Percentiles rank a stretch among this genome's conserved stretches.
phyloP scores from a whole-genome alignment of 257 asterid species.

The Nemophila menziesii region DNA sequence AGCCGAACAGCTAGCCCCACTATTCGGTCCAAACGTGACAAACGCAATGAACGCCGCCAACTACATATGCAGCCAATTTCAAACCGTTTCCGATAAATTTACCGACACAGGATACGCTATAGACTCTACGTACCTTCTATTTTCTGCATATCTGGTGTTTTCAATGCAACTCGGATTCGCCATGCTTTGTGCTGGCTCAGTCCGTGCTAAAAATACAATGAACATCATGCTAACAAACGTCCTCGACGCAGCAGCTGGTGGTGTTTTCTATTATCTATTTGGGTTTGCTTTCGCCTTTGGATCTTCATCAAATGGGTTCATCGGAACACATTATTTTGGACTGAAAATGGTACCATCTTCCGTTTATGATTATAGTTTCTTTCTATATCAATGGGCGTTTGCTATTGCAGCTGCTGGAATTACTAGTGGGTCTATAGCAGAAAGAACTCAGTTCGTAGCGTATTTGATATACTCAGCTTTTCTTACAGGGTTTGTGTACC shows the following conservation, averaged over 20 bases:
- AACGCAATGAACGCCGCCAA: slow-evolving; percentile 43
- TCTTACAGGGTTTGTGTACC: slow-evolving; percentile 79
- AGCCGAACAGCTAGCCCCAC: slow-evolving; percentile 34
- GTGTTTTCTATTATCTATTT: slow-evolving; percentile 68
- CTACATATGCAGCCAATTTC: slow-evolving; percentile 57
- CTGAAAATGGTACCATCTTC: slow-evolving; percentile 37
- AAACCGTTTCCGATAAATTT: slow-evolving; percentile 31
- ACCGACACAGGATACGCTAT: slow-evolving; percentile 50
- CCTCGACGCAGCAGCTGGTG: slow-evolving; percentile 92
- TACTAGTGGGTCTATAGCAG: slow-evolving; percentile 89
- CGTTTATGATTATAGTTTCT: slow-evolving; percentile 39
- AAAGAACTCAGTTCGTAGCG: slow-evolving; percentile 75
- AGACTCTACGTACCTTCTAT: slow-evolving; percentile 76
- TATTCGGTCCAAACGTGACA: slow-evolving; percentile 63
- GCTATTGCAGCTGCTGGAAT: slow-evolving; percentile 97
- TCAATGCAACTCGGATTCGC: slow-evolving; percentile 95
- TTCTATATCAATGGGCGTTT: slow-evolving; percentile 85
- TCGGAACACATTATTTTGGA: slow-evolving; percentile 68
- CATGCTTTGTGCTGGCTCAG: slow-evolving; percentile 96
- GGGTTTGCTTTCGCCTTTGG: slow-evolving; percentile 91
- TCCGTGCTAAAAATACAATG: slow-evolving; percentile 83
- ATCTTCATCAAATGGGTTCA: slow-evolving; percentile 65
- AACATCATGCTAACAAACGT: slow-evolving; percentile 92
- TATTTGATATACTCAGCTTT: slow-evolving; percentile 64
- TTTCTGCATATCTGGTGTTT: slow-evolving; percentile 80